These are phyloP conservation scores for Monilinia aucupariae DNA, from an alignment of 2,329 filamentous ascomycete species.

Conservation along the genomic window DNA sequence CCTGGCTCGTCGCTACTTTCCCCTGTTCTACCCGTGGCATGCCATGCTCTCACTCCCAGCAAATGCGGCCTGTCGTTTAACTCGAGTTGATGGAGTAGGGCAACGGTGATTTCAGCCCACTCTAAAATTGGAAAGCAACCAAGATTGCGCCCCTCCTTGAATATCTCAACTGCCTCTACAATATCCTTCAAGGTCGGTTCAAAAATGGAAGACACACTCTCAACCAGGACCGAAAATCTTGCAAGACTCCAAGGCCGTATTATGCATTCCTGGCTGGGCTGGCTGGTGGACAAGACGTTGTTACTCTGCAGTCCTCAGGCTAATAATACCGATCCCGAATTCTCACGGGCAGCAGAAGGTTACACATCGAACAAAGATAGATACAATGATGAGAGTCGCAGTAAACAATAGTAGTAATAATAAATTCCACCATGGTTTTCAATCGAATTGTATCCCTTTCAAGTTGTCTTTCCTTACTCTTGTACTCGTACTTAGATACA, in stretches of 20 bases:
- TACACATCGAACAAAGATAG: not conserved
- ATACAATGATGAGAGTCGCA: not conserved
- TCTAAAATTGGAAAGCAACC: constrained; percentile 22
- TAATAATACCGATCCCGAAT: not conserved
- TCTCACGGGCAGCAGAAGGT: not conserved
- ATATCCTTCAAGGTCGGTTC: not conserved
- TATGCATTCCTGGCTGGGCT: not conserved
- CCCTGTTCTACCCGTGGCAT: constrained; percentile 10
- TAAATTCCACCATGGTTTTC: too few relatives aligned
- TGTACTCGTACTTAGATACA: too few relatives aligned
- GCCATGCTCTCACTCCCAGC: constrained; percentile 15
- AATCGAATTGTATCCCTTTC: too few relatives aligned
- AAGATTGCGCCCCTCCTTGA: constrained; percentile 21
- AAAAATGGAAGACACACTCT: not conserved
- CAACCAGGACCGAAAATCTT: not conserved
- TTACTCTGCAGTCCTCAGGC: not conserved
- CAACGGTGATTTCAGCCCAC: constrained; percentile 18
- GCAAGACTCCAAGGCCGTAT: not conserved
- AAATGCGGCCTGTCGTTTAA: constrained; percentile 14
- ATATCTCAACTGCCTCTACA: constrained; percentile 13
- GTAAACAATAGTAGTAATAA: too few relatives aligned
- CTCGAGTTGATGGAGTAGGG: constrained; percentile 12
- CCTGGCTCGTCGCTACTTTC: constrained; percentile 9
- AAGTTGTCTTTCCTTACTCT: too few relatives aligned
- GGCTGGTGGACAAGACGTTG: not conserved